phyloP scores from a whole-genome alignment of 1,284 basidiomycete species.

The Athelia sp. region DNA sequence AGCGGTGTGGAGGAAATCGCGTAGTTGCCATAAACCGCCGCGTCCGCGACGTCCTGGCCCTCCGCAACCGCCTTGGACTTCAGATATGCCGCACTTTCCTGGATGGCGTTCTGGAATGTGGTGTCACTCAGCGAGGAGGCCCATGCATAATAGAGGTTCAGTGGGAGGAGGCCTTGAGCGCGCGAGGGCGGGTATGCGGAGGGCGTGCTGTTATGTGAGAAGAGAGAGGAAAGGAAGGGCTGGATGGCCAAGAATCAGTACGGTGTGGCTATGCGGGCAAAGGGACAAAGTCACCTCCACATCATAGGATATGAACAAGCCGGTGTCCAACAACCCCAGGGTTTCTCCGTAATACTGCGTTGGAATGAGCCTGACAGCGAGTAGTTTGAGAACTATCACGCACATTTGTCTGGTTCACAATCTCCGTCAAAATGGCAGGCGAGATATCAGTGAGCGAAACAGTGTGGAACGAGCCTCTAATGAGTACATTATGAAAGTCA shows the following conservation, averaged over 20 bases:
- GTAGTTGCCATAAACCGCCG: conserved; percentile 23
- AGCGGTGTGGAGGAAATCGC: conserved; percentile 19
- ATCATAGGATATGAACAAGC: conserved; percentile 41
- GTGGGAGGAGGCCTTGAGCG: conserved; percentile 23
- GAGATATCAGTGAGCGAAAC: conserved; percentile 39
- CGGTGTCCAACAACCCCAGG: conserved; percentile 22
- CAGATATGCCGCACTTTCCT: conserved; percentile 9
- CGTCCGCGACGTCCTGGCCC: conserved; percentile 18
- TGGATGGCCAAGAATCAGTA: too few species aligned
- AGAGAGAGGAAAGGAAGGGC: conserved; percentile 42
- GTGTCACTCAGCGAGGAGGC: conserved; percentile 18
- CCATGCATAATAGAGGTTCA: conserved; percentile 35
- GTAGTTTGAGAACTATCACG: conserved; percentile 10
- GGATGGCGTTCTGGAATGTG: conserved; percentile 20
- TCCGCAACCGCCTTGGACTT: conserved; percentile 10
- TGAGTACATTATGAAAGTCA: neutral
- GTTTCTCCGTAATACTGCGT: conserved; percentile 31
- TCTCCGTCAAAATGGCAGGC: conserved; percentile 35
- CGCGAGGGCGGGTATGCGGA: conserved; percentile 33
- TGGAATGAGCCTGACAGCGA: too few species aligned
- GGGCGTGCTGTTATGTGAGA: conserved; percentile 30
- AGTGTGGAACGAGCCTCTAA: conserved; percentile 46
- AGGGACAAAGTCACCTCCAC: conserved; percentile 37
- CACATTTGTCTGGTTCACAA: conserved; percentile 47
- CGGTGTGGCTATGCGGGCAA: too few species aligned